phyloP scores from a whole-genome alignment of 139 green algal species.

The Astrephomene gubernaculifera region DNA sequence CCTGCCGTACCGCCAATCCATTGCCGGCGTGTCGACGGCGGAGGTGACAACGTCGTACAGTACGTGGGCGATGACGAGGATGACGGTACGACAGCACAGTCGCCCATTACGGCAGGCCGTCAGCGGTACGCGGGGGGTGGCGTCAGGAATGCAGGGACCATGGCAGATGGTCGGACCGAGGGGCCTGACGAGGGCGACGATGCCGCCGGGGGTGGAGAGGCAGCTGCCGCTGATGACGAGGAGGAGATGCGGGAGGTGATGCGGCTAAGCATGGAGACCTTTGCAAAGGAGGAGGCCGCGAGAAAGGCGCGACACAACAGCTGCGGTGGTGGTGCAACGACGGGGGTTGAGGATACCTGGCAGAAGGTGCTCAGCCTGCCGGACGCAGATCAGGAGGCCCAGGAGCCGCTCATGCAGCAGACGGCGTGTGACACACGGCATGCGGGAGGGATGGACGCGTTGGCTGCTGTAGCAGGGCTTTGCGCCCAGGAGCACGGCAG shows the following conservation, averaged over 20 bases:
- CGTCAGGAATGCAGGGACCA: too few relatives aligned
- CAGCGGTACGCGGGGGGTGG: not conserved
- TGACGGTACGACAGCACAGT: constrained; percentile 2
- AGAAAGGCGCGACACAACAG: not conserved
- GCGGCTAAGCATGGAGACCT: constrained; percentile 6
- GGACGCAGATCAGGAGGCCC: too few relatives aligned
- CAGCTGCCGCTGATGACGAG: not conserved
- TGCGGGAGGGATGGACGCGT: constrained; percentile 1
- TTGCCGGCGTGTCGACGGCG: not conserved
- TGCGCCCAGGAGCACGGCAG: not conserved
- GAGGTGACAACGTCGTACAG: not conserved
- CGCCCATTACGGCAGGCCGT: not conserved
- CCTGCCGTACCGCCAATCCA: not conserved
- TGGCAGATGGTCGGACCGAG: too few relatives aligned
- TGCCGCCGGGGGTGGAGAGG: too few relatives aligned
- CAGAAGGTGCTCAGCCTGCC: too few relatives aligned
- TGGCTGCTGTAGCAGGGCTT: not conserved
- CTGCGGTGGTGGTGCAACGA: not conserved
- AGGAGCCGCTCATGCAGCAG: too few relatives aligned
- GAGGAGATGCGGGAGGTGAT: not conserved
- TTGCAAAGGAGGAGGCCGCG: not conserved
- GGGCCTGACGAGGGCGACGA: too few relatives aligned
- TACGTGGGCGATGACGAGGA: not conserved
- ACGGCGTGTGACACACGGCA: too few relatives aligned
- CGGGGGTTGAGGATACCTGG: too few relatives aligned